phyloP scores from a whole-genome alignment of 768 basidiomycete genomes.

The Multifurca ochricompacta region DNA sequence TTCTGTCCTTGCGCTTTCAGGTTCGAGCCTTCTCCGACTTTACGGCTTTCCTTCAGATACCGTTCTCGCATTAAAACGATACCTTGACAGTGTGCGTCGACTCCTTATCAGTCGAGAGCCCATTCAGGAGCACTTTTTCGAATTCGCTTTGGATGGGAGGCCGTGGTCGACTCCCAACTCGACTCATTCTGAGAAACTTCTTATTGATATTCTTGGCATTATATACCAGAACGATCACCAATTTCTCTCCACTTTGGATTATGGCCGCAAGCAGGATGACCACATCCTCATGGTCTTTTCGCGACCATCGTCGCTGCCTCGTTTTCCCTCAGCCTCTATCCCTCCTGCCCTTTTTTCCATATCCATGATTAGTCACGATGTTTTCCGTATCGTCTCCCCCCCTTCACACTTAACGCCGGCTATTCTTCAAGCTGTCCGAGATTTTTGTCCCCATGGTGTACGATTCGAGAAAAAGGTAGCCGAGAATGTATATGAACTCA shows the following conservation, averaged over 20 bases:
- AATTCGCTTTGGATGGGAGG: constrained; percentile 60
- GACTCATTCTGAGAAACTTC: constrained; percentile 54
- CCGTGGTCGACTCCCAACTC: constrained; percentile 70
- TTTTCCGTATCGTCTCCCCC: constrained; percentile 66
- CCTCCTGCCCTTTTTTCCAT: constrained; percentile 50
- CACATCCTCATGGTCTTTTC: constrained; percentile 66
- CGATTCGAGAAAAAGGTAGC: constrained; percentile 70
- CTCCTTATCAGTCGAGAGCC: constrained; percentile 49
- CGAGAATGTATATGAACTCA: constrained; percentile 69
- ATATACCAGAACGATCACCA: constrained; percentile 56
- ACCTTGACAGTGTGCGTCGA: constrained; percentile 41
- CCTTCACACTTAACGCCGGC: constrained; percentile 71
- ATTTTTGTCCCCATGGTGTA: constrained; percentile 76
- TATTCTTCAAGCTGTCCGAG: constrained; percentile 70
- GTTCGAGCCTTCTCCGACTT: constrained; percentile 55
- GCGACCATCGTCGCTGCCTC: constrained; percentile 33
- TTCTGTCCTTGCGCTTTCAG: constrained; percentile 58
- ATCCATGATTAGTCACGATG: constrained; percentile 60
- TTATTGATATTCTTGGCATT: constrained; percentile 57
- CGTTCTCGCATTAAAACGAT: constrained; percentile 44
- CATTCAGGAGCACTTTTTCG: constrained; percentile 47
- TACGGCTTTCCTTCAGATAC: constrained; percentile 58
- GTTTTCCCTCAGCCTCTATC: constrained; percentile 30
- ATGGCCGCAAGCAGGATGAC: constrained; percentile 71
- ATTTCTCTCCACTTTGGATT: constrained; percentile 64